Conservation (phyloP, 2,329 filamentous ascomycete genomes). For the Saccharata proteae region DNA sequence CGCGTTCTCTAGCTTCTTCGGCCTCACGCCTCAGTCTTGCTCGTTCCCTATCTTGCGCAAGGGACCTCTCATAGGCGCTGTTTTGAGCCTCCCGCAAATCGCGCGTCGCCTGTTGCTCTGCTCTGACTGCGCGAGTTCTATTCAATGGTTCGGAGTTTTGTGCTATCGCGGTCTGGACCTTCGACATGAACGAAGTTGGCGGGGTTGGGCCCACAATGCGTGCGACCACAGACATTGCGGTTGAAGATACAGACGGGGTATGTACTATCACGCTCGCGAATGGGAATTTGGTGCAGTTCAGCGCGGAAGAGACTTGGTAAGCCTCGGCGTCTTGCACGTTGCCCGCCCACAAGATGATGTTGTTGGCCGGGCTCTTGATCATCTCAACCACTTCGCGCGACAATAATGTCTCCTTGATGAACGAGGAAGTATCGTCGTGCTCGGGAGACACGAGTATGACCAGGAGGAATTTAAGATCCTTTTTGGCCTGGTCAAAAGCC, state of each 20-base stretch:
- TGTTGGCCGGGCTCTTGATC: constrained; percentile 61
- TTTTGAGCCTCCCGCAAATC: constrained; percentile 81
- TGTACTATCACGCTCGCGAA: constrained; percentile 79
- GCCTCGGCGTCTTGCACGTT: constrained; percentile 89
- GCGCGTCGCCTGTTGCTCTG: constrained; percentile 70
- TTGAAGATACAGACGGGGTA: constrained; percentile 70
- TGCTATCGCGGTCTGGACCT: constrained; percentile 60
- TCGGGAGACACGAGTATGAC: constrained; percentile 82
- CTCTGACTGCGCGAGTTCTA: constrained; percentile 60
- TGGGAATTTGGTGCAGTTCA: constrained; percentile 85
- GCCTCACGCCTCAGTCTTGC: constrained; percentile 65
- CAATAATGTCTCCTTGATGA: constrained; percentile 72
- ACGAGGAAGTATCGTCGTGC: constrained; percentile 80
- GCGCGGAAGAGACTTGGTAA: constrained; percentile 79
- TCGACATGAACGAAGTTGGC: constrained; percentile 58
- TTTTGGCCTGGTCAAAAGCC: constrained; percentile 79
- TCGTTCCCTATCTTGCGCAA: constrained; percentile 79
- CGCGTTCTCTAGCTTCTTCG: constrained; percentile 49
- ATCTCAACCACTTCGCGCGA: constrained; percentile 61
- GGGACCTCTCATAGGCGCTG: constrained; percentile 80
- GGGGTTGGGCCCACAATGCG: constrained; percentile 63
- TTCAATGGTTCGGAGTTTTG: constrained; percentile 67
- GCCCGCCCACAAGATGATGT: constrained; percentile 83
- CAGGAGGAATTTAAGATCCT: constrained; percentile 82
- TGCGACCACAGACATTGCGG: constrained; percentile 82